Evolutionary conservation across 176 grass and related monocot species (phyloP), one percentile per base, ranked within the genome.

Genomic region (Bonia amplexicaulis): DNA sequence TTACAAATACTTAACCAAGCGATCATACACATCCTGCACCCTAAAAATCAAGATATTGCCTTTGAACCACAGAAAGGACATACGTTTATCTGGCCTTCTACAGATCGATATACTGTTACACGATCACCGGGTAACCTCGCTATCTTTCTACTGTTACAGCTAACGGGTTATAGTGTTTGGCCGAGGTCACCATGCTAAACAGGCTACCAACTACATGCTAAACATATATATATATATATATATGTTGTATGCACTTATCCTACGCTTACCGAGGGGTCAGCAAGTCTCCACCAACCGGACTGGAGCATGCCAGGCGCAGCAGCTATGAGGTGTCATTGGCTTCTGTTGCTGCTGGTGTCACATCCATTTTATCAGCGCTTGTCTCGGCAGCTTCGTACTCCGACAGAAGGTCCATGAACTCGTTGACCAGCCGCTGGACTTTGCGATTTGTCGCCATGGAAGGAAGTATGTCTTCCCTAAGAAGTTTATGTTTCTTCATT

Each of bases 371-470:
- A 64, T 77, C 85, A 39, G 65, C 41, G 71, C 89, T 78, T 70
- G 69, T 78, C 67, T 88, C 88, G 6, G 79, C 58, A 11, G 73
- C 60, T 75, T 94, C 84, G 33, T 94, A 93, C 62, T 99, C 96
- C 23, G 81, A 89, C 78, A 99, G 83, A n/a, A 93, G 87, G 60
- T 99, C 91, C 93, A 95, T 94, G 79, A 99, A 99, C 65, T 99
- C 93, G 33, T 93, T 96, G 13, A 99, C 77, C 81, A 99, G 71
- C 51, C 96, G 81, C 64, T 99, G 96, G 66, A 99, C 93, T 83
- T 99, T 99, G 57, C 93, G 80, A 76, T 99, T 99, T 1, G 90
- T 90, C 22, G 96, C 96, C 91, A 99, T 92, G 3, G 91, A 92
- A 22, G 93, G 96, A 80, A 99, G 88, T 53, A 99, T 88, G 51